Evolutionary conservation across 306 rosid genomes (phyloP), one percentile per base, ranked within the genome.

Genomic region (Glycyrrhiza uralensis): DNA sequence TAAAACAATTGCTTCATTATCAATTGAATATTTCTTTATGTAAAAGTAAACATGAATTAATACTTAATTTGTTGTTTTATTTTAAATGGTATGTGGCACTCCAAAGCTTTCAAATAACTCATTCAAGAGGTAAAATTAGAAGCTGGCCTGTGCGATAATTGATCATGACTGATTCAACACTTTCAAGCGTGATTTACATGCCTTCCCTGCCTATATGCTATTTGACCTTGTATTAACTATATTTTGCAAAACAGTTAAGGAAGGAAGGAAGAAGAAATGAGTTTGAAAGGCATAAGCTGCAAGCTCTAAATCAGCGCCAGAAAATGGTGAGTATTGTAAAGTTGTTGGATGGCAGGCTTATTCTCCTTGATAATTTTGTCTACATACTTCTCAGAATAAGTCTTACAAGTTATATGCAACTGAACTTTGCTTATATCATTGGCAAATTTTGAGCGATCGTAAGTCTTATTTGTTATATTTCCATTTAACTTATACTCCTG

Each of bases 191-290:
- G 29, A 61, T 67, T 61, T 38, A 44, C 42, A 35, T 19, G 12
- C 22, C 41, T 74, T 54, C 78, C 28, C 63, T 63, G 41, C 76
- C 14, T 71, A 22, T 57, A 17, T 50, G 15, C 59, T 57, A 22
- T 20, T 51, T 73, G 20, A 74, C 71, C 69, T 30, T 46, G 15
- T 65, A 51, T 75, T 76, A 50, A 67, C 26, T 56, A 32, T 76
- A 68, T 42, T 76, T 76, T 81, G 46, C 30, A 59, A 81, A 67
- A 64, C 85, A 93, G 98, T 82, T 93, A 69, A 83, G 81, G 79
- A 93, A 93, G 77, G 98, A 93, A 81, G 98, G 98, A 76, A 90
- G 98, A 79, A 90, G 87, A 86, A 93, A 93, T 76, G 98, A 93
- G 82, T 93, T 88, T 76, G 98, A 93, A 87, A 87, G 98, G 85